Percentiles rank a stretch among this genome's conserved stretches.
phyloP scores from a whole-genome alignment of 768 basidiomycete genomes.

The Hygrocybe punicea region DNA sequence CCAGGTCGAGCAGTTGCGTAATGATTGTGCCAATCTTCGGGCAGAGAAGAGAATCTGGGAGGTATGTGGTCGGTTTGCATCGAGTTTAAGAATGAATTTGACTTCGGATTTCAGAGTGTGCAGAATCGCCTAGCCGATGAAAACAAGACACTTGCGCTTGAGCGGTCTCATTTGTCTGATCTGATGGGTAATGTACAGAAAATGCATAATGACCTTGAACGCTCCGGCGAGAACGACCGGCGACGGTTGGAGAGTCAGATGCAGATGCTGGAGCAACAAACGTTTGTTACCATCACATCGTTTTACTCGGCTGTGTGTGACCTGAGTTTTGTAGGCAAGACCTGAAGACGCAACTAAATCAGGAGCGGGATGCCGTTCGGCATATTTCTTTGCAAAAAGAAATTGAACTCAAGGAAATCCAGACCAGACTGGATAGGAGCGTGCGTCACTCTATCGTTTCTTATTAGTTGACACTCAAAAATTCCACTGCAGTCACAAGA shows the following conservation, averaged over 20 bases:
- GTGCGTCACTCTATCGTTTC: constrained; percentile 41
- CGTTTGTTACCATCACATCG: constrained; percentile 43
- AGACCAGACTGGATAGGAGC: constrained; percentile 63
- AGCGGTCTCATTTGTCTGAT: constrained; percentile 81
- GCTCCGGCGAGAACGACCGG: constrained; percentile 78
- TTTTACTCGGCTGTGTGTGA: background rate
- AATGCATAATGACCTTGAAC: constrained; percentile 86
- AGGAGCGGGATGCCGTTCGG: constrained; percentile 73
- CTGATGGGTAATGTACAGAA: constrained; percentile 86
- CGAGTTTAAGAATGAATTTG: constrained; percentile 1
- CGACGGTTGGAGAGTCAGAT: constrained; percentile 76
- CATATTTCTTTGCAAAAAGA: constrained; percentile 78
- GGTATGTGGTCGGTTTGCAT: constrained; percentile 42
- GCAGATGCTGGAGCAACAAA: constrained; percentile 73
- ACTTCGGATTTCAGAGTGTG: constrained; percentile 51
- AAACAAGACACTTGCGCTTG: constrained; percentile 73
- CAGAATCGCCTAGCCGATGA: constrained; percentile 82
- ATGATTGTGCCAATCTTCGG: constrained; percentile 81
- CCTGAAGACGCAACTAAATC: constrained; percentile 59
- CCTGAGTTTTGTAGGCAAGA: constrained; percentile 55
- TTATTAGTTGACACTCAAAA: constrained; percentile 12
- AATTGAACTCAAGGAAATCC: constrained; percentile 72
- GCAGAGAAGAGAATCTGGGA: constrained; percentile 95
- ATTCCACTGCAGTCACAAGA: constrained; percentile 51
- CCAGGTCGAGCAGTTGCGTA: constrained; percentile 71